A percentile compares a stretch with the other conserved stretches of the same genome.
phyloP scores from a whole-genome alignment of 2,329 filamentous ascomycete genomes.

The Phaeosphaeriaceae sp. region DNA sequence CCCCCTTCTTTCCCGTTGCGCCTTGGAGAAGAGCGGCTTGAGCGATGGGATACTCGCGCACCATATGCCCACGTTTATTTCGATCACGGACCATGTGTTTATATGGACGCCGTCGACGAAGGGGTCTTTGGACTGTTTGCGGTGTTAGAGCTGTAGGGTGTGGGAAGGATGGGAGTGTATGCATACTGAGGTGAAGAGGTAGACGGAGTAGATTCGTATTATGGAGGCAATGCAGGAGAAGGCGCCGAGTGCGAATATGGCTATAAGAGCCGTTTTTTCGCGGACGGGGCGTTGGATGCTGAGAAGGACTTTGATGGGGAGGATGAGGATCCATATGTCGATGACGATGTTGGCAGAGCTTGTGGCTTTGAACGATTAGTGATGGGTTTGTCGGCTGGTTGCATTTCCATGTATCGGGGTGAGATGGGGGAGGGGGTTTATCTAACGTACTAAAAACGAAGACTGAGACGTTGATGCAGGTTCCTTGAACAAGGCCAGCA shows the following conservation, averaged over 20 bases:
- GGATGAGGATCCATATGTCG: slow-evolving; percentile 80
- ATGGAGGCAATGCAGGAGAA: slow-evolving; percentile 88
- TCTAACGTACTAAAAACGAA: slow-evolving; percentile 41
- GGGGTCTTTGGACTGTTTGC: slow-evolving; percentile 48
- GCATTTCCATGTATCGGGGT: not conserved
- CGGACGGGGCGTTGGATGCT: slow-evolving; percentile 79
- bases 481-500: slow-evolving; percentile 23
- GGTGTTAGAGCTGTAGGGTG: not conserved
- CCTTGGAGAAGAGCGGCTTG: slow-evolving; percentile 67
- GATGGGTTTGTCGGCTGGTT: no score
- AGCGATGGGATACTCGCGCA: slow-evolving; percentile 87
- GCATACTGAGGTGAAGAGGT: slow-evolving; percentile 40
- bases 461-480: slow-evolving; percentile 39
- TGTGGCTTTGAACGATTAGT: slow-evolving; percentile 15
- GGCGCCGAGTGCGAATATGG: slow-evolving; percentile 82
- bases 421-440: not conserved
- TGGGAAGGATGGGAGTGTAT: slow-evolving; percentile 33
- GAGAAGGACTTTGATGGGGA: slow-evolving; percentile 85
- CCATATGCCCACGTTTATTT: slow-evolving; percentile 86
- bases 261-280: slow-evolving; percentile 82
- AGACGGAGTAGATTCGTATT: slow-evolving; percentile 58
- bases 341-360: slow-evolving; percentile 87
- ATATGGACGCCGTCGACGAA: slow-evolving; percentile 76
- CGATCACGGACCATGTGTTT: slow-evolving; percentile 89
- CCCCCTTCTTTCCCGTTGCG: slow-evolving; percentile 15